Percentiles rank a stretch among this genome's conserved stretches.
phyloP scores from a whole-genome alignment of 495 filamentous ascomycete genomes.

The Xylaria curta region DNA sequence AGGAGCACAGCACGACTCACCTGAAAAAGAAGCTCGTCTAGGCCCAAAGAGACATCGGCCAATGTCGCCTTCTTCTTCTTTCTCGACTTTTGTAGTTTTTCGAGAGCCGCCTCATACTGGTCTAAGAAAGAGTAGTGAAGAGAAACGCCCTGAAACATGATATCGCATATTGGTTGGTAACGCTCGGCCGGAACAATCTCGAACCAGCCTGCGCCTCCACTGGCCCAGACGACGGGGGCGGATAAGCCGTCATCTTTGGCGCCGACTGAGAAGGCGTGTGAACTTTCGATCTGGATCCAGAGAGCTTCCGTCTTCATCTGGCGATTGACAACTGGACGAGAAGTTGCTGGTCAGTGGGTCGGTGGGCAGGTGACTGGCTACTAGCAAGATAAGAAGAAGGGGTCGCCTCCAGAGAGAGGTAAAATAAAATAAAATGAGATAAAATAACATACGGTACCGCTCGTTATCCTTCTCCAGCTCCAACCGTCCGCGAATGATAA shows the following conservation, averaged over 20 bases:
- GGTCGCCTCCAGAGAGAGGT: too few relatives aligned
- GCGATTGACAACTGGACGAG: constrained; percentile 51
- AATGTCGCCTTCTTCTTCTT: constrained; percentile 38
- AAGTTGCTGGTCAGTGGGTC: constrained; percentile 38
- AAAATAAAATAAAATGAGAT: too few relatives aligned
- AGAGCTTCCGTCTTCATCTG: constrained; percentile 49
- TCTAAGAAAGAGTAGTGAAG: constrained; percentile 69
- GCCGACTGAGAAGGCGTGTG: constrained; percentile 73
- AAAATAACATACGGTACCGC: constrained; percentile 30
- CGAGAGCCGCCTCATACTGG: constrained; percentile 41
- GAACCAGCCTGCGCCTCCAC: constrained; percentile 81
- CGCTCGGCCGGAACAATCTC: constrained; percentile 66
- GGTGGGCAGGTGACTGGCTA: not conserved
- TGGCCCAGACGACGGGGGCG: constrained; percentile 73
- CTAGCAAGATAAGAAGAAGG: too few relatives aligned
- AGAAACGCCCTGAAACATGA: constrained; percentile 72
- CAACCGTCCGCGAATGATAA: constrained; percentile 51
- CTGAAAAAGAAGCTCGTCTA: constrained; percentile 48
- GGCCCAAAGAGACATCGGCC: constrained; percentile 30
- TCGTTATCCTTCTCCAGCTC: constrained; percentile 47
- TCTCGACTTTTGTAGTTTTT: constrained; percentile 40
- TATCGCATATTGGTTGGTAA: constrained; percentile 67
- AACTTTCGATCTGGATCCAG: constrained; percentile 68
- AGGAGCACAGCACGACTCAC: constrained; percentile 39
- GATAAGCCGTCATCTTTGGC: constrained; percentile 61